These are phyloP conservation scores for Mycena kentingensis DNA, from an alignment of 768 basidiomycete genomes.

Conservation along the genomic window DNA sequence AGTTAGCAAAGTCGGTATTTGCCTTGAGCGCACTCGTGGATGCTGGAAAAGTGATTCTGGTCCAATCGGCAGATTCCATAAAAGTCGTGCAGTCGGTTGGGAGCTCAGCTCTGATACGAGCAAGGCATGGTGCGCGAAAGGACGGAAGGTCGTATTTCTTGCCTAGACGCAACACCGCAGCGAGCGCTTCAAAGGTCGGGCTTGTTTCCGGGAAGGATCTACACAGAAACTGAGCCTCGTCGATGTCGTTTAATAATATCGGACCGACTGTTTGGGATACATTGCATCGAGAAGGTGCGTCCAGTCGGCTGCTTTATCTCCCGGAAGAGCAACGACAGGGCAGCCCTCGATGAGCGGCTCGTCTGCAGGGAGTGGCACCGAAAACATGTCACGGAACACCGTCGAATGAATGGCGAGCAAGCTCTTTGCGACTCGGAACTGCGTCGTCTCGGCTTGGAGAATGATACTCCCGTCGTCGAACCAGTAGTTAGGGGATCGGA, in stretches of 20 bases:
- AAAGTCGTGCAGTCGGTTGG: neutral
- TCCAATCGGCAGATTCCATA: neutral
- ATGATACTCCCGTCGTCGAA: constrained; percentile 46
- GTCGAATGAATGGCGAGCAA: constrained; percentile 36
- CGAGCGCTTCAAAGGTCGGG: neutral
- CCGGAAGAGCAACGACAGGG: constrained; percentile 35
- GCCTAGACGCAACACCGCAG: constrained; percentile 2
- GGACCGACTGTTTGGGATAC: constrained; percentile 18
- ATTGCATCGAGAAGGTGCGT: constrained; percentile 37
- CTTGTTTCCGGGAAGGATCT: neutral
- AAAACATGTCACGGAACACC: constrained; percentile 43
- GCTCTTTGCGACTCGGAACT: constrained; percentile 40
- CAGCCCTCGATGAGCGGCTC: constrained; percentile 33
- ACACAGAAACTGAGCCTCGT: neutral
- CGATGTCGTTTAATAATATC: neutral
- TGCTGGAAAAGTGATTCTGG: neutral
- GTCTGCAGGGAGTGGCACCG: constrained; percentile 36
- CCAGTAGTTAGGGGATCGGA: constrained; percentile 24
- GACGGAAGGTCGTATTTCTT: constrained; percentile 10
- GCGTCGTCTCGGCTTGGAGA: constrained; percentile 35
- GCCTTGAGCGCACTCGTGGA: neutral
- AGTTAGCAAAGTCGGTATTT: neutral
- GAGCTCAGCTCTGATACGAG: constrained; percentile 3
- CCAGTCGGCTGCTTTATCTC: constrained; percentile 37
- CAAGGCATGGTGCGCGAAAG: constrained; percentile 4